Base-by-base conservation (phyloP, 352 stramenopile genomes). In the Phytophthora nicotianae region DNA sequence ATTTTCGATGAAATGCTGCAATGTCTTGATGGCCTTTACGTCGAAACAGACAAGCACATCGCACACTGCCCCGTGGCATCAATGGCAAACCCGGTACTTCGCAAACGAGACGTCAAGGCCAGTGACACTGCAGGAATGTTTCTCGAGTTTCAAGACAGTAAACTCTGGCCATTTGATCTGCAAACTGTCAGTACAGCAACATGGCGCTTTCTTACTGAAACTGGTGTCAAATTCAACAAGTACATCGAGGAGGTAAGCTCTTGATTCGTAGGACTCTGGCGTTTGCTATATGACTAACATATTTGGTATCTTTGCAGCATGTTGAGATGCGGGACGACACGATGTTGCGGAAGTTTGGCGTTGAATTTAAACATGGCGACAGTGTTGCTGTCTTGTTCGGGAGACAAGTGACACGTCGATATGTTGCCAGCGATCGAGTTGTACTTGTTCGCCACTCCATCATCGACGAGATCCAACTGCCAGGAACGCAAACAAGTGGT, bases 391-490 rank as follows among this genome's bases (percentile, higher is more conserved):
- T 63, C 0, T 35, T 79, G 19, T 57, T 47, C 3, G 64, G 58
- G 5, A 60, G 48, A 17, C 68, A 72, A 27, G 60, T 67, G 14
- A 11, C 49, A 11, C 54, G 58, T 20, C 58, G 43, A n/a, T 73
- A 66, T 19, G 43, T 68, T 2, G 60, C 73, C 45, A 41, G 26
- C 1, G 20, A 67, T 3, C 60, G 72, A 11, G 21, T 74, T 35
- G 38, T 77, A 11, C 26, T 77, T 23, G 61, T 75, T 19, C 63
- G 75, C 47, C 63, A 73, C 46, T 52, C 58, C 0, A 23, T 72
- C 3, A 60, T 72, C n/a, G 65, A 79, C n/a, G 43, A 58, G 4
- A 46, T 79, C 0, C 48, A 81, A 41, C 53, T 83, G 6, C 20
- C 55, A 3, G 55, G 50, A 4, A 33, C 59, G 0, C 19, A 52